These are phyloP conservation scores for Vinca minor DNA, from an alignment of 257 asterid genomes.

Conservation along the genomic window DNA sequence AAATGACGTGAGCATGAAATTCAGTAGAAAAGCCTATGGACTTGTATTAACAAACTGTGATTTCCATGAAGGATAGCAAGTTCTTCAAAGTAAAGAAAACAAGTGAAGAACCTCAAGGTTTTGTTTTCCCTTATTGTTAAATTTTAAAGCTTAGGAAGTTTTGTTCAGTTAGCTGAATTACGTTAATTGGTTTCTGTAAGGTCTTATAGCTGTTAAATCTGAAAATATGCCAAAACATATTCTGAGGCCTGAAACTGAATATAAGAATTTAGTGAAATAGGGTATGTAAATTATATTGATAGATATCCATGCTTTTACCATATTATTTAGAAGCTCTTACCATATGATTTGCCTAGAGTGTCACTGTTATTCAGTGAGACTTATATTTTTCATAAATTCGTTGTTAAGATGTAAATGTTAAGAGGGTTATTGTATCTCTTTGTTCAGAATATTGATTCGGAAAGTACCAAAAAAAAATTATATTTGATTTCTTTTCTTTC, in stretches of 20 bases:
- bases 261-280: not conserved
- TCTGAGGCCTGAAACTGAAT: not conserved
- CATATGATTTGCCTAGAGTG: not conserved
- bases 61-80: not conserved
- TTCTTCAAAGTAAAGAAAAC: not conserved
- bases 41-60: not conserved
- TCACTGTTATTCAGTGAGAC: not conserved
- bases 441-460: not conserved
- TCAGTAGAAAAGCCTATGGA: not conserved
- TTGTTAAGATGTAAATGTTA: not conserved
- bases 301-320: not conserved
- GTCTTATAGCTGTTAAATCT: not conserved
- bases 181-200: too few relatives aligned
- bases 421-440: not conserved
- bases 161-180: not conserved
- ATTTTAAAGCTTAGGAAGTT: not conserved
- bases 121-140: not conserved
- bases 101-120: not conserved
- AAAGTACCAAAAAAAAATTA: not conserved
- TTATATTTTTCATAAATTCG: not conserved
- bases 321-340: not conserved
- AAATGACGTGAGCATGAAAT: not conserved
- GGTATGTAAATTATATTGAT: not conserved
- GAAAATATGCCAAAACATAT: not conserved
- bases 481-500: not conserved